Percentiles rank a stretch among this genome's conserved stretches.
Conservation (phyloP, 805 yeast species). For the Candida tibetensis region DNA sequence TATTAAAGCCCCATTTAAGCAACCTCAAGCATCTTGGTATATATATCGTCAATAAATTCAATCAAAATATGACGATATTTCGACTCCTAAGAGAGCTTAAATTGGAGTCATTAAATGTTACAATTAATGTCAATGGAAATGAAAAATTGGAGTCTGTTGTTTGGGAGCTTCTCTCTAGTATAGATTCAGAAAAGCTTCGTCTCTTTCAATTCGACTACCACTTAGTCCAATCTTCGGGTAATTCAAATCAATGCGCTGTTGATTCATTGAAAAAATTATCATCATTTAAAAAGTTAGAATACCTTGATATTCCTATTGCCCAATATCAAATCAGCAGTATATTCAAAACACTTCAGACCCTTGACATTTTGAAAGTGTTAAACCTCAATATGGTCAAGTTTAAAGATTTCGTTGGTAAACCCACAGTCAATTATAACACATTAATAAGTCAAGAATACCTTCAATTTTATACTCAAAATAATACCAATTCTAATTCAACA, state of each 20-base stretch:
- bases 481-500: too few relatives aligned
- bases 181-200: conserved; percentile 1
- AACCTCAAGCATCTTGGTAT: background rate
- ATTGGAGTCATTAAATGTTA: conserved; percentile 4
- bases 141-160: conserved; percentile 3
- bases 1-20: background rate
- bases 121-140: conserved; percentile 1
- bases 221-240: background rate
- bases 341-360: conserved; percentile 1
- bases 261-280: conserved; percentile 1
- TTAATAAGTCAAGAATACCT: conserved; percentile 4
- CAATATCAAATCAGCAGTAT: conserved; percentile 4
- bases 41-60: background rate
- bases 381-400: conserved; percentile 2
- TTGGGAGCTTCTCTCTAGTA: background rate
- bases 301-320: conserved; percentile 6
- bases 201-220: conserved; percentile 4
- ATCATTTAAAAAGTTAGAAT: conserved; percentile 1
- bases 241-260: conserved; percentile 1
- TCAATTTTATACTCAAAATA: background rate
- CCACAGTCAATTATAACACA: background rate
- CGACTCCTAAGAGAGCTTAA: background rate
- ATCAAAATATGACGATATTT: conserved; percentile 1
- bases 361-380: conserved; percentile 1
- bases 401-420: background rate